Evolutionary conservation across 2,329 filamentous ascomycete genomes (phyloP).

Genomic region (Microsporum audouinii): DNA sequence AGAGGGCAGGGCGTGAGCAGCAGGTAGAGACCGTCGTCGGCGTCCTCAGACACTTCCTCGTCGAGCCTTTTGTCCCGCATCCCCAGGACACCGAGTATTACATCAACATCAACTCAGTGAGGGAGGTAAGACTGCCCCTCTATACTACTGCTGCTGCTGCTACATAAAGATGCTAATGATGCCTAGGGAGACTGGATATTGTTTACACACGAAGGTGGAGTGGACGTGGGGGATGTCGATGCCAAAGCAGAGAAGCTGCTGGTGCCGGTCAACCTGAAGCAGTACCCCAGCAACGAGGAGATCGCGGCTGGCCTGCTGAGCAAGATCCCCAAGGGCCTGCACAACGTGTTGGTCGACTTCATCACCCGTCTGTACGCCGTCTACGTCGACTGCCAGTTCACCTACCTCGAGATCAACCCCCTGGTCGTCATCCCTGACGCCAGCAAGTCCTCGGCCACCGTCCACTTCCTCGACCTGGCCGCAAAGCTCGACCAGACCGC

Average conservation of each 20-base stretch:
- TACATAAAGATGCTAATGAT: slow-evolving; percentile 8
- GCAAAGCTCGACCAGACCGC: slow-evolving; percentile 98
- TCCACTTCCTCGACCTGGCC: slow-evolving; percentile 96
- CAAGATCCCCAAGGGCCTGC: slow-evolving; percentile 87
- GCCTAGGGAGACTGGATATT: slow-evolving; percentile 94
- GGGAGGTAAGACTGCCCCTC: slow-evolving; percentile 66
- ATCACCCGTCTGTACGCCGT: slow-evolving; percentile 96
- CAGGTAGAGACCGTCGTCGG: slow-evolving; percentile 87
- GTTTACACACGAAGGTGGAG: slow-evolving; percentile 98
- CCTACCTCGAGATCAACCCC: slow-evolving; percentile 99
- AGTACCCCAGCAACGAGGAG: slow-evolving; percentile 93
- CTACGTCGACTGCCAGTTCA: slow-evolving; percentile 99
- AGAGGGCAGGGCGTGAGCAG: slow-evolving; percentile 80
- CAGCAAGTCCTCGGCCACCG: slow-evolving; percentile 79
- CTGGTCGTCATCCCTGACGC: slow-evolving; percentile 94
- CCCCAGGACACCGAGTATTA: slow-evolving; percentile 95
- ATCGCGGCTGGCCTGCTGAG: slow-evolving; percentile 75
- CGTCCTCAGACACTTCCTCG: slow-evolving; percentile 84
- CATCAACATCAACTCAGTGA: slow-evolving; percentile 99
- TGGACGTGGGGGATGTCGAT: slow-evolving; percentile 98
- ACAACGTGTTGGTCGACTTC: slow-evolving; percentile 98
- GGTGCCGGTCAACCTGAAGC: slow-evolving; percentile 84
- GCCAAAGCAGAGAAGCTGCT: slow-evolving; percentile 97
- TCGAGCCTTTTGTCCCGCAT: slow-evolving; percentile 97
- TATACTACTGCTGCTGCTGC: background rate